Conservation (phyloP, 495 filamentous ascomycete species). For the Penicillium manginii region DNA sequence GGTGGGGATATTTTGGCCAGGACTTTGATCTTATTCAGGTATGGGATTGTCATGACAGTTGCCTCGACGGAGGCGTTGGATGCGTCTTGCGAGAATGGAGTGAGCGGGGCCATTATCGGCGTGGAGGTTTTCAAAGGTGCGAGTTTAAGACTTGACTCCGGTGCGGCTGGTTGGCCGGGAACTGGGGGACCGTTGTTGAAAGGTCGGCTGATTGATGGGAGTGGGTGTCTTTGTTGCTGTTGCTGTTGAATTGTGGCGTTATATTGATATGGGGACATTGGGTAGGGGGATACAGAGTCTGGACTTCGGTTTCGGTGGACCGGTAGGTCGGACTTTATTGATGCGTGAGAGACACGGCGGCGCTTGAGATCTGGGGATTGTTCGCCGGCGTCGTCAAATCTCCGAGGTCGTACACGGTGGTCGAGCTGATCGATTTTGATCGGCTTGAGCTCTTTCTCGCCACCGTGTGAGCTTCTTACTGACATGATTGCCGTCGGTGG, state of each 20-base stretch:
- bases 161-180: slow-evolving; percentile 24
- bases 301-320: slow-evolving; percentile 40
- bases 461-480: slow-evolving; percentile 27
- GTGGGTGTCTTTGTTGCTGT: slow-evolving; percentile 27
- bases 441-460: slow-evolving; percentile 29
- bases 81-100: slow-evolving; percentile 33
- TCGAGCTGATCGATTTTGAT: slow-evolving; percentile 32
- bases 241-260: slow-evolving; percentile 33
- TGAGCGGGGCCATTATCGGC: slow-evolving; percentile 33
- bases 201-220: not conserved
- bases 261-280: slow-evolving; percentile 39
- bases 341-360: slow-evolving; percentile 47
- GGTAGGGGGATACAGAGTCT: slow-evolving; percentile 37
- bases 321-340: slow-evolving; percentile 28
- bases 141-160: slow-evolving; percentile 54
- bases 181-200: slow-evolving; percentile 1
- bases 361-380: slow-evolving; percentile 59
- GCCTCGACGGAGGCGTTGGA: slow-evolving; percentile 57
- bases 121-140: slow-evolving; percentile 51
- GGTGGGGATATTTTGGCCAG: slow-evolving; percentile 71
- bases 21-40: slow-evolving; percentile 69
- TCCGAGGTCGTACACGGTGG: slow-evolving; percentile 27
- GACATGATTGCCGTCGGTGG: slow-evolving; percentile 12
- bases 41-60: slow-evolving; percentile 74
- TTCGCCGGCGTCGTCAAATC: slow-evolving; percentile 31